Base-by-base conservation (phyloP, 2,329 filamentous ascomycete genomes). In the Didymosphaeria variabile region DNA sequence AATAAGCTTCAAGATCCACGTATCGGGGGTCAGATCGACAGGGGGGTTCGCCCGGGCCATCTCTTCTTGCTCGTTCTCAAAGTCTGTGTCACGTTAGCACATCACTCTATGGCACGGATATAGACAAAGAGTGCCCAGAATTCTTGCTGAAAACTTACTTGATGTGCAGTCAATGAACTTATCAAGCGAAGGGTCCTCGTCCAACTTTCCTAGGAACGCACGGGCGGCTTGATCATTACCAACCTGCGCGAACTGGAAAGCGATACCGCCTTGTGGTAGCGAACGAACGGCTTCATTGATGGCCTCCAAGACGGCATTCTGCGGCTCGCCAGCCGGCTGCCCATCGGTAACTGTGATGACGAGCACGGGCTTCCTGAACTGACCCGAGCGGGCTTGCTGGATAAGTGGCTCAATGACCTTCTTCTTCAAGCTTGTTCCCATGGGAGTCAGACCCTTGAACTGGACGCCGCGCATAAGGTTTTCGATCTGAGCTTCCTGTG, bases 161-260 rank as follows among this genome's bases (percentile, higher is more conserved):
- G 88, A 90, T 58, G 88, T 90, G 79, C 88, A 90, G 75, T 90
- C 88, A 59, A 90, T 85, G 74, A 90, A 77, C 17, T 81, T 76
- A 51, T 88, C 88, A 68, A 91, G 85, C 23, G 77, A 75, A 13
- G 87, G 86, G 61, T 90, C 87, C 63, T 86, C 84, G 67, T 91
- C 88, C n/a, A 91, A 82, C 68, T 86, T 86, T 52, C 81, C 77
- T 51, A 91, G 79, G 81, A 90, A 91, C 62, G 88, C 84, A 57
- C 86, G 85, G 2, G 88, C 88, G 65, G 85, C 84, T 71, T 85
- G 80, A 68, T 91, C 88, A 67, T 89, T 90, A 63, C 88, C 88
- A 52, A 91, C 88, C 68, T 91, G 88, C 0, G 88, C 88, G 70
- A 90, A 90, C 70, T 90, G 87, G 79, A 90, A 90, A 0, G 86